Conservation (phyloP, 73 alveolate species). For the Uronychia binucleata region DNA sequence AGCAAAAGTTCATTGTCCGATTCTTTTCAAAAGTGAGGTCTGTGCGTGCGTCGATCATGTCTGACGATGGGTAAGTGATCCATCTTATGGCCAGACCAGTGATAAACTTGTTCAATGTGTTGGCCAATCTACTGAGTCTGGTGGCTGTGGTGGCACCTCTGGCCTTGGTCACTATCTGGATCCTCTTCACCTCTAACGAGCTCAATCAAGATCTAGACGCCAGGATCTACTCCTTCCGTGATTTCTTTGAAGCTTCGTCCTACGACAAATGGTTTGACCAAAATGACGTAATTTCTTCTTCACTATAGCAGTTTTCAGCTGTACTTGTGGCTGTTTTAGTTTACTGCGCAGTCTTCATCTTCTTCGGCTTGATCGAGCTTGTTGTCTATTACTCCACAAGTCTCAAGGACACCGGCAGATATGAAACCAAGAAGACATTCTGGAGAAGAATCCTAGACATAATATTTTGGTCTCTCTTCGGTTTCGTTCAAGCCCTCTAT, state of each 20-base stretch:
- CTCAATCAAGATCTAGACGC: background rate
- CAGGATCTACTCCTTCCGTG: background rate
- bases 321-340: background rate
- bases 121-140: background rate
- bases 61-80: slow-evolving; percentile 2
- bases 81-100: background rate
- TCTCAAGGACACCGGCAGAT: slow-evolving; percentile 25
- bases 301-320: too few species aligned
- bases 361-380: slow-evolving; percentile 17
- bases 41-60: too few species aligned
- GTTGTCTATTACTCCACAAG: slow-evolving; percentile 12
- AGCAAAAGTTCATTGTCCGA: background rate
- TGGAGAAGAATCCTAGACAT: background rate
- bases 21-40: too few species aligned
- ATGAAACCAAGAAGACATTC: background rate
- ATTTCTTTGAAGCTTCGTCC: background rate
- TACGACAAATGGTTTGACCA: slow-evolving; percentile 18
- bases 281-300: too few species aligned
- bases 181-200: background rate
- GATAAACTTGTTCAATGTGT: background rate
- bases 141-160: background rate
- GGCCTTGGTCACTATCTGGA: background rate
- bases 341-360: background rate
- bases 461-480: background rate
- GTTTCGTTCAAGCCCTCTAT: slow-evolving; percentile 2